These are phyloP conservation scores for Ramaria sp. DNA, from an alignment of 768 basidiomycete species.

Conservation along the genomic window DNA sequence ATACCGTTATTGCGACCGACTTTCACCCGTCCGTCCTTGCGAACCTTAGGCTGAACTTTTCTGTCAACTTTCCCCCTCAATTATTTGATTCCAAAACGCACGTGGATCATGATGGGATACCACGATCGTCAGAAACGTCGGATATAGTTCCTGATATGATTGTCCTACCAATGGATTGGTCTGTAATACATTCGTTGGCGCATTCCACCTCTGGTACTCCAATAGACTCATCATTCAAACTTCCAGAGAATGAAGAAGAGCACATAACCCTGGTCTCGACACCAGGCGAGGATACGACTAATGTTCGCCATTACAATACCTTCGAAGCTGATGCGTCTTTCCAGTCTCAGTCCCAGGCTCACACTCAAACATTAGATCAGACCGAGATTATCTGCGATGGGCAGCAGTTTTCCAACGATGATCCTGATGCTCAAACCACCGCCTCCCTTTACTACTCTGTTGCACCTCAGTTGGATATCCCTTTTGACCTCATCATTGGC, in stretches of 20 bases:
- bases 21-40: slow-evolving; percentile 35
- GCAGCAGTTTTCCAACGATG: neutral
- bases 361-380: too few species aligned
- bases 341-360: too few species aligned
- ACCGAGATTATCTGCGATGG: too few species aligned
- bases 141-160: slow-evolving; percentile 12
- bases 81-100: neutral
- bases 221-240: too few species aligned
- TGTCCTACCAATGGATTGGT: slow-evolving; percentile 30
- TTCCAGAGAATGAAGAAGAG: neutral
- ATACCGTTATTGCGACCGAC: slow-evolving; percentile 34
- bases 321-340: too few species aligned
- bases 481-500: slow-evolving; percentile 40
- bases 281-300: neutral
- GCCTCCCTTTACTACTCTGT: neutral
- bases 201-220: neutral
- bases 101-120: neutral
- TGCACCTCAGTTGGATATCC: slow-evolving; percentile 3
- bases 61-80: slow-evolving; percentile 22
- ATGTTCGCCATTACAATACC: too few species aligned
- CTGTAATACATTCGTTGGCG: slow-evolving; percentile 13
- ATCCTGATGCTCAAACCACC: neutral
- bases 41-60: slow-evolving; percentile 36
- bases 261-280: neutral
- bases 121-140: neutral